A percentile compares a stretch with the other conserved stretches of the same genome.
These are phyloP conservation scores for Venturia asperata DNA, from an alignment of 2,329 filamentous ascomycete genomes.

Conservation along the genomic window DNA sequence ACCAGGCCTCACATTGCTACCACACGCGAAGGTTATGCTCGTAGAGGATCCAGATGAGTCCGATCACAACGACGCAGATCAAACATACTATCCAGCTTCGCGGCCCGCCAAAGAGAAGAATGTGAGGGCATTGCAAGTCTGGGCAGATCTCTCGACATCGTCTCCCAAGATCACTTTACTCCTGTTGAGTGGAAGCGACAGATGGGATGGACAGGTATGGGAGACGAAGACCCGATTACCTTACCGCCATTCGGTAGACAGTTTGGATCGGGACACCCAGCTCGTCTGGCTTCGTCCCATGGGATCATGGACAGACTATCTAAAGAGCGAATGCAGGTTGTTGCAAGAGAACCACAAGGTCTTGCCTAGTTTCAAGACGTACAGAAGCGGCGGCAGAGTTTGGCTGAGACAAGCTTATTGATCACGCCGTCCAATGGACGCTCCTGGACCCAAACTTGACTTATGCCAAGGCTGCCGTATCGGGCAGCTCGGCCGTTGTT, in stretches of 20 bases:
- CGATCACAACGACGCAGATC: slow-evolving; percentile 6
- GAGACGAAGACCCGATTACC: not conserved
- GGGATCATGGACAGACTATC: slow-evolving; percentile 17
- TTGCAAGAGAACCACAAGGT: slow-evolving; percentile 9
- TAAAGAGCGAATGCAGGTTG: slow-evolving; percentile 11
- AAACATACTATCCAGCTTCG: slow-evolving; percentile 2
- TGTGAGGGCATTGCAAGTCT: slow-evolving; percentile 13
- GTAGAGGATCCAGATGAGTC: slow-evolving; percentile 18
- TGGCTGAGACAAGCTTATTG: slow-evolving; percentile 11
- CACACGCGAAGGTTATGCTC: slow-evolving; percentile 7
- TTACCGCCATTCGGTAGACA: slow-evolving; percentile 10
- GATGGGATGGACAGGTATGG: slow-evolving; percentile 17
- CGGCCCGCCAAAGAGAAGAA: slow-evolving; percentile 3
- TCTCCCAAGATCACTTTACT: slow-evolving; percentile 17
- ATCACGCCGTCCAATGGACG: not conserved
- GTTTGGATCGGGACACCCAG: not conserved
- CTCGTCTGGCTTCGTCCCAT: slow-evolving; percentile 14
- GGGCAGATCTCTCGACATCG: slow-evolving; percentile 12
- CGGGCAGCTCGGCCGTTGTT: not conserved
- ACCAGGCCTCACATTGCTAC: slow-evolving; percentile 15
- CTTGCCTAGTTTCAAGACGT: slow-evolving; percentile 8
- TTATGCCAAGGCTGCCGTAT: not conserved
- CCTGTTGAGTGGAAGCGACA: slow-evolving; percentile 11
- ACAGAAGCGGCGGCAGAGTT: slow-evolving; percentile 4
- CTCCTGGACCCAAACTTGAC: not conserved